Evolutionary conservation across 73 alveolate species (phyloP).

Genomic region (Tetrahymena elliotti): DNA sequence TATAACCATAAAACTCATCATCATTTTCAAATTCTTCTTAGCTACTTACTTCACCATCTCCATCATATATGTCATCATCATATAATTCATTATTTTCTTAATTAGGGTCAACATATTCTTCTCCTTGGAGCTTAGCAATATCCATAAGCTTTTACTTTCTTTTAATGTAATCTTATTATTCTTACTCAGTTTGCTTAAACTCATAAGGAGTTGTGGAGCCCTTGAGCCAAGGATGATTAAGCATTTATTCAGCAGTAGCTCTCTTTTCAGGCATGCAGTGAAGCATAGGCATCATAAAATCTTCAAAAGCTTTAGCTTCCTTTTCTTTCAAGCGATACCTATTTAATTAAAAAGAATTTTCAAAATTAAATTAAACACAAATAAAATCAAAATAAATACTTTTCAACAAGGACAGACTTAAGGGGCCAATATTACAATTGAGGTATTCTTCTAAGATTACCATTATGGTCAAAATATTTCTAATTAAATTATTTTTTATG

Average conservation of each 20-base stretch:
- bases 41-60: background rate
- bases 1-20: background rate
- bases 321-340: conserved; percentile 15
- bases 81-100: background rate
- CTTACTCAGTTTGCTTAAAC: background rate
- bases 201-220: background rate
- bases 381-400: background rate
- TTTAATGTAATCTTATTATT: background rate
- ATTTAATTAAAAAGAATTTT: background rate
- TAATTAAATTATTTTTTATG: background rate
- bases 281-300: conserved; percentile 32
- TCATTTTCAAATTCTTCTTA: background rate
- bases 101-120: background rate
- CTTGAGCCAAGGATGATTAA: background rate
- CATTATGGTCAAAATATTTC: conserved; percentile 12
- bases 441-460: conserved; percentile 24
- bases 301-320: conserved; percentile 21
- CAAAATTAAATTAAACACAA: background rate
- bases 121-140: background rate
- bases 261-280: conserved; percentile 25
- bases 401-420: conserved; percentile 8
- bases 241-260: conserved; percentile 24
- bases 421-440: conserved; percentile 23
- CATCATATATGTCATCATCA: background rate
- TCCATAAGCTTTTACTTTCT: background rate